Evolutionary conservation across 345 rosid species (phyloP).

Genomic region (Laguncularia racemosa): DNA sequence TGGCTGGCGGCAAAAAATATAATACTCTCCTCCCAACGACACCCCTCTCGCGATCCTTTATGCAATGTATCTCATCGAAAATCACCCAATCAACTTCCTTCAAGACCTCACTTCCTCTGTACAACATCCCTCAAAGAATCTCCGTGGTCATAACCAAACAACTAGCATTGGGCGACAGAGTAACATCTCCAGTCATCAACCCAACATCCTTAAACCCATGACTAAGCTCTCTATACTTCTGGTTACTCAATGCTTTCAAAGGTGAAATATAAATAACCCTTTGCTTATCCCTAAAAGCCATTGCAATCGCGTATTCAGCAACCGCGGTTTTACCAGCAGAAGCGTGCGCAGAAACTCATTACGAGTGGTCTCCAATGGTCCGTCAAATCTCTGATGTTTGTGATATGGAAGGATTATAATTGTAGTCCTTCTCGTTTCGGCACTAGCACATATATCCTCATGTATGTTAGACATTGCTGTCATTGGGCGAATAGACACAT

Average conservation of each 20-base stretch:
- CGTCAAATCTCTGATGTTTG: constrained; percentile 71
- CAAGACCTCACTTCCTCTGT: constrained; percentile 85
- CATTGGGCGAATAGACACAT: constrained; percentile 65
- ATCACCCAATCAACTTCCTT: constrained; percentile 99
- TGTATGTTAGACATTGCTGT: constrained; percentile 71
- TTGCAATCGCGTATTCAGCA: constrained; percentile 97
- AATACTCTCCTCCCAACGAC: constrained; percentile 99
- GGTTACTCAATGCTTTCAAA: constrained; percentile 95
- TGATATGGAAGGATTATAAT: constrained; percentile 75
- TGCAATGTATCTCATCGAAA: constrained; percentile 96
- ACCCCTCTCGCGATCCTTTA: constrained; percentile 96
- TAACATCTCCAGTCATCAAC: constrained; percentile 98
- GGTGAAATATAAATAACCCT: constrained; percentile 95
- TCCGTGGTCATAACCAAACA: constrained; percentile 98
- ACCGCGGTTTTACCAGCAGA: constrained; percentile 99
- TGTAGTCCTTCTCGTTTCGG: constrained; percentile 50
- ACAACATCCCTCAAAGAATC: constrained; percentile 95
- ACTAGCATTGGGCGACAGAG: constrained; percentile 91
- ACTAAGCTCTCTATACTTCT: constrained; percentile 89
- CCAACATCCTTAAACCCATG: constrained; percentile 95
- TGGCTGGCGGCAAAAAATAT: constrained; percentile 88
- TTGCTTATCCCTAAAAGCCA: constrained; percentile 94
- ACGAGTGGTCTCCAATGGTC: constrained; percentile 51
- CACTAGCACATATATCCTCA: constrained; percentile 60
- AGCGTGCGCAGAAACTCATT: constrained; percentile 66